A percentile compares a stretch with the other conserved stretches of the same genome.
These are phyloP conservation scores for Astrocystis sublimbata DNA, from an alignment of 495 filamentous ascomycete species.

Conservation along the genomic window DNA sequence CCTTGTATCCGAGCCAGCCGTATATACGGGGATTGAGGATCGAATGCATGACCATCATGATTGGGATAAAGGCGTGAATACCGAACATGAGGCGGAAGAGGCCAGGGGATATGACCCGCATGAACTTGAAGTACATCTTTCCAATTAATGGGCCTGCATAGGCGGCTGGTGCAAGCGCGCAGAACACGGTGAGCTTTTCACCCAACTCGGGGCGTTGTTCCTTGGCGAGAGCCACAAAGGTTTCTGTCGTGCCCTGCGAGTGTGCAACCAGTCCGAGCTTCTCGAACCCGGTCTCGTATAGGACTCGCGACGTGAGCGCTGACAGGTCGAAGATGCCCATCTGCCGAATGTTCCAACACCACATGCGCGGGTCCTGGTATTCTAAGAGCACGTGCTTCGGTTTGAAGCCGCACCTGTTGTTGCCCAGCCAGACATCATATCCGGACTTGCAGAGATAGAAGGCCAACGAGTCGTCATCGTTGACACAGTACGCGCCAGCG, in stretches of 20 bases:
- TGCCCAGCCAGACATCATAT: conserved; percentile 97
- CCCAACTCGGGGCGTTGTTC: conserved; percentile 90
- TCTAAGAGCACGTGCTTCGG: conserved; percentile 72
- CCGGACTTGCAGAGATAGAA: conserved; percentile 90
- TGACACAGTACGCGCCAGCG: conserved; percentile 84
- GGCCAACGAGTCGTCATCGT: conserved; percentile 86
- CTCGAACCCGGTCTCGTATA: conserved; percentile 78
- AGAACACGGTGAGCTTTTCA: conserved; percentile 84
- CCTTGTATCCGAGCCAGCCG: conserved; percentile 82
- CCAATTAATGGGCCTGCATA: conserved; percentile 88
- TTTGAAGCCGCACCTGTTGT: conserved; percentile 85
- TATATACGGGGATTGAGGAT: conserved; percentile 67
- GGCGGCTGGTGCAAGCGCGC: conserved; percentile 86
- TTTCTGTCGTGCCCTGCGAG: conserved; percentile 89
- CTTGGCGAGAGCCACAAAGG: conserved; percentile 86
- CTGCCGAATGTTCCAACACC: conserved; percentile 94
- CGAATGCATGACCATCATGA: conserved; percentile 86
- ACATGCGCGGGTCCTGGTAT: conserved; percentile 85
- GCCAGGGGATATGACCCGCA: conserved; percentile 72
- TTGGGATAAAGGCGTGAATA: conserved; percentile 90
- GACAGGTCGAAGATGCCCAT: conserved; percentile 92
- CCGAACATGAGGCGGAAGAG: conserved; percentile 86
- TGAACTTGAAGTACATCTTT: conserved; percentile 90
- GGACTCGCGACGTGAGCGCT: conserved; percentile 79
- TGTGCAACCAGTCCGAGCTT: conserved; percentile 85